These are phyloP conservation scores for Trichophyton equinum DNA, from an alignment of 2,329 filamentous ascomycete genomes.

Conservation along the genomic window DNA sequence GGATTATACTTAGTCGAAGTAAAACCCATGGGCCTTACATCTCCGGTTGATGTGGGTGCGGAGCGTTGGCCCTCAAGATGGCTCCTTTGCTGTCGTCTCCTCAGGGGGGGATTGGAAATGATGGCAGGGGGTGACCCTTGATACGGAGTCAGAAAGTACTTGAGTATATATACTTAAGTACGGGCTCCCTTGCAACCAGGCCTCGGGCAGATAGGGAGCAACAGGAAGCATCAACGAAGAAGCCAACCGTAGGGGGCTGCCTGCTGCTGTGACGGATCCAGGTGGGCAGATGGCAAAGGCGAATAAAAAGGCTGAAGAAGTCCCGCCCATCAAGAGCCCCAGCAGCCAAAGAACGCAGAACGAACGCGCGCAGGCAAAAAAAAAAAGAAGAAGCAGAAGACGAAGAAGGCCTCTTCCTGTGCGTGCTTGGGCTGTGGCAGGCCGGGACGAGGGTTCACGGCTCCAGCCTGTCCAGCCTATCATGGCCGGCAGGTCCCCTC, in stretches of 20 bases:
- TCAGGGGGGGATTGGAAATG: neutral
- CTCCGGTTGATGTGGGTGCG: neutral
- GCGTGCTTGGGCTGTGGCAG: constrained; percentile 6
- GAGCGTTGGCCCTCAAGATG: neutral
- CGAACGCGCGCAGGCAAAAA: neutral
- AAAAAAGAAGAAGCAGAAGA: too few species aligned
- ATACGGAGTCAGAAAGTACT: neutral
- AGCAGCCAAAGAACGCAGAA: neutral
- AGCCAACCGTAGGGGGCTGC: neutral
- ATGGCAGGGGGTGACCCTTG: neutral
- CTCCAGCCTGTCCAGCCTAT: constrained; percentile 7
- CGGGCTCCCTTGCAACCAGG: constrained; percentile 1
- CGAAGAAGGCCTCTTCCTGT: too few species aligned
- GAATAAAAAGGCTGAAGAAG: neutral
- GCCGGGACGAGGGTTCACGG: constrained; percentile 7
- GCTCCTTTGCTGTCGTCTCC: too few species aligned
- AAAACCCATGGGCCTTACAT: neutral
- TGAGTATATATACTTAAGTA: neutral
- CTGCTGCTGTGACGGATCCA: neutral
- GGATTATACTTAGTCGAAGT: neutral
- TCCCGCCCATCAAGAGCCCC: neutral
- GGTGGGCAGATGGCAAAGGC: neutral
- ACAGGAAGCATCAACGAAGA: neutral
- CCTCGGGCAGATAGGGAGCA: neutral
- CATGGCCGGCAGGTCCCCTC: constrained; percentile 5